phyloP scores from a whole-genome alignment of 176 grass and related monocot species.

The Oryza rufipogon region DNA sequence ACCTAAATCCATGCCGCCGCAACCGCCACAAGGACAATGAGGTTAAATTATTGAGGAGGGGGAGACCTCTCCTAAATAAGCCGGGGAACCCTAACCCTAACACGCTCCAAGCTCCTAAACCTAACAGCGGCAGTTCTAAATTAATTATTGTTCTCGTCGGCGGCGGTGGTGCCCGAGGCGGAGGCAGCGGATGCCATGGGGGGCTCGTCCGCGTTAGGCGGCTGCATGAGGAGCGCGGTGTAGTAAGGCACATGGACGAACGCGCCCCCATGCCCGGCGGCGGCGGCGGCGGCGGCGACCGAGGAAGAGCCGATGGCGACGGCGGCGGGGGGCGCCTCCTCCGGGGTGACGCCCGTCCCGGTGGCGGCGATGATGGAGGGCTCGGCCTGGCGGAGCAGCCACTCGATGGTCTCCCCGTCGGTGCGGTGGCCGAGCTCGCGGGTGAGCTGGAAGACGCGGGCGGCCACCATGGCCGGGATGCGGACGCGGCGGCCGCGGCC shows the following conservation, averaged over 20 bases:
- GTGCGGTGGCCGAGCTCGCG: slow-evolving; percentile 76
- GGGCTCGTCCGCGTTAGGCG: not conserved
- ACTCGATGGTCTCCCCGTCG: slow-evolving; percentile 94
- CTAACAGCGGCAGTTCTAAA: not conserved
- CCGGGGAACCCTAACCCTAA: slow-evolving; percentile 22
- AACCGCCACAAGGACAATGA: not conserved
- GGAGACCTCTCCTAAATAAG: slow-evolving; percentile 1
- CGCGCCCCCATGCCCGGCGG: not conserved
- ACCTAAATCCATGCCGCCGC: not conserved
- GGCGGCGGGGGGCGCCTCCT: slow-evolving; percentile 53
- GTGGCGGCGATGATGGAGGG: slow-evolving; percentile 88
- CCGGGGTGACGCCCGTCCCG: slow-evolving; percentile 64
- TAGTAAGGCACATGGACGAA: slow-evolving; percentile 50
- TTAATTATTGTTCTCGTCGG: slow-evolving; percentile 29
- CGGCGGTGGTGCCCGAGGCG: not conserved
- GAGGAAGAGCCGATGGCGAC: slow-evolving; percentile 33
- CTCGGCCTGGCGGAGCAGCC: slow-evolving; percentile 85
- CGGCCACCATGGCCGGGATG: slow-evolving; percentile 73
- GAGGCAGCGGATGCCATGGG: not conserved
- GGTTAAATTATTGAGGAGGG: slow-evolving; percentile 17
- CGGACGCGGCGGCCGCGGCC: slow-evolving; percentile 83
- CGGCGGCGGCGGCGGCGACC: not conserved
- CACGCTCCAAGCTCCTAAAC: slow-evolving; percentile 29
- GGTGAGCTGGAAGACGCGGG: slow-evolving; percentile 85
- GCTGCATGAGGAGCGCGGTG: slow-evolving; percentile 60